Conservation (phyloP, 176 grass and related monocot species). For the Aegilops bicornis region DNA sequence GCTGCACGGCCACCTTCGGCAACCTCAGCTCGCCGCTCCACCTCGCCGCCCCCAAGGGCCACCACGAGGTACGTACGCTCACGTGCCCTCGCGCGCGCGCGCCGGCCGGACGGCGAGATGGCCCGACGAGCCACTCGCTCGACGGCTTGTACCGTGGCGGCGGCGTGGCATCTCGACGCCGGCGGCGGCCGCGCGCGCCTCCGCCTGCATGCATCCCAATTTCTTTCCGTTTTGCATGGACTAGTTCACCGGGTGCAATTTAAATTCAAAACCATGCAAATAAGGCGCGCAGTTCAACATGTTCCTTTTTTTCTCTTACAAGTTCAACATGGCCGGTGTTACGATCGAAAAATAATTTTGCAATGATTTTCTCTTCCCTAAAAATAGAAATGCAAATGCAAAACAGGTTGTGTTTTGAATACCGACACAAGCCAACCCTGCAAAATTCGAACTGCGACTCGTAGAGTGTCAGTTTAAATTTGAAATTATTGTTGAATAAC, state of each 20-base stretch:
- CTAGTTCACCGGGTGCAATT: not conserved
- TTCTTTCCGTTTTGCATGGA: not conserved
- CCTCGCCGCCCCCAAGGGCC: constrained; percentile 66
- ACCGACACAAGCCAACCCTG: too few relatives aligned
- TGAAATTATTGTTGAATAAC: not conserved
- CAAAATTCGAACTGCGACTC: not conserved
- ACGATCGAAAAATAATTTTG: too few relatives aligned
- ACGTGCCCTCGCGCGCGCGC: not conserved
- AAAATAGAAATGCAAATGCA: too few relatives aligned
- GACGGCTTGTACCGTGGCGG: too few relatives aligned
- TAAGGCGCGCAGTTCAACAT: too few relatives aligned
- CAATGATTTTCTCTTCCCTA: too few relatives aligned
- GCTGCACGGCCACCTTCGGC: constrained; percentile 65
- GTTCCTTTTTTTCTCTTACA: not conserved
- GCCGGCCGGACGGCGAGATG: too few relatives aligned
- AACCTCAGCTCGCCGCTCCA: constrained; percentile 84
- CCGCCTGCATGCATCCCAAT: not conserved
- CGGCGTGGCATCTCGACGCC: not conserved
- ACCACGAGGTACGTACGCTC: constrained; percentile 57
- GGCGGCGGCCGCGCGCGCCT: too few relatives aligned
- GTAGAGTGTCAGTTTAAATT: not conserved
- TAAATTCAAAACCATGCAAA: not conserved
- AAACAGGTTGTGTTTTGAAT: too few relatives aligned
- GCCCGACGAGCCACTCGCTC: too few relatives aligned
- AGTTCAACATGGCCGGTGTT: not conserved